These are phyloP conservation scores for Nicotiana undulata DNA, from an alignment of 257 asterid species.

Conservation along the genomic window DNA sequence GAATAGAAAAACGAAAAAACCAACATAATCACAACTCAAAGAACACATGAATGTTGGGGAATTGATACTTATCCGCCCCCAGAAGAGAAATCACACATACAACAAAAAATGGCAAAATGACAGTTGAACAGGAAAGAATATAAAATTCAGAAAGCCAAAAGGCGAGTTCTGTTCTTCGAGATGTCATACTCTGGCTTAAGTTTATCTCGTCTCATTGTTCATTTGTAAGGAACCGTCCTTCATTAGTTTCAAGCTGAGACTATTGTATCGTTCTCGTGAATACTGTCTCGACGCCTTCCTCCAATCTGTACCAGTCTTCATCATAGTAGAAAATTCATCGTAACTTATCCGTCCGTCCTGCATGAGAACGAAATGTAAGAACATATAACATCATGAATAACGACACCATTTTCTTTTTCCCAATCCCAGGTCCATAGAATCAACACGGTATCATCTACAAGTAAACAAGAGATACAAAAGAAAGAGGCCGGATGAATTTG, in stretches of 20 bases:
- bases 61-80: not conserved
- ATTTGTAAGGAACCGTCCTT: constrained; percentile 35
- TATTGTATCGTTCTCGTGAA: constrained; percentile 46
- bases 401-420: not conserved
- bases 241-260: constrained; percentile 39
- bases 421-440: not conserved
- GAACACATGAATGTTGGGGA: not conserved
- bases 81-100: not conserved
- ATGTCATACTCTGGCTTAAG: not conserved
- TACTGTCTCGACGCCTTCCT: constrained; percentile 55
- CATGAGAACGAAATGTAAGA: not conserved
- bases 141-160: not conserved
- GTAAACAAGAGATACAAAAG: not conserved
- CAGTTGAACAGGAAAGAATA: not conserved
- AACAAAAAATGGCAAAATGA: not conserved
- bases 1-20: not conserved
- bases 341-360: constrained; percentile 50
- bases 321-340: constrained; percentile 42
- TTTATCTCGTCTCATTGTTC: constrained; percentile 4
- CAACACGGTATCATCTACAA: not conserved
- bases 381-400: not conserved
- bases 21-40: not conserved
- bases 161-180: constrained; percentile 1
- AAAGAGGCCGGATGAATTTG: not conserved
- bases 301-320: constrained; percentile 52